phyloP scores from a whole-genome alignment of 1,284 basidiomycete genomes.

The Pulveroboletus sp. region DNA sequence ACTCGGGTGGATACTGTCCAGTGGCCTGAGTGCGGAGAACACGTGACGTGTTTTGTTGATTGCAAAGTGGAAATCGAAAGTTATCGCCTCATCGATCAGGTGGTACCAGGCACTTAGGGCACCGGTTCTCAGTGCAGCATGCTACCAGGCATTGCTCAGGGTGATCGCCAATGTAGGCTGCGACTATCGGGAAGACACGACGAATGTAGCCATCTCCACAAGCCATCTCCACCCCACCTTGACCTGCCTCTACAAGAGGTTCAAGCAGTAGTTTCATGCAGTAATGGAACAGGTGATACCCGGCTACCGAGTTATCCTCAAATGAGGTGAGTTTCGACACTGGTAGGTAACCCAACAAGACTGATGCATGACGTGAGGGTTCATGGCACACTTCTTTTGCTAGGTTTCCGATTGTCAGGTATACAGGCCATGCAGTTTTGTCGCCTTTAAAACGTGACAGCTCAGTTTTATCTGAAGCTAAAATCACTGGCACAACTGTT shows the following conservation, averaged over 20 bases:
- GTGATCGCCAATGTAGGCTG: not conserved
- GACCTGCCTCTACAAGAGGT: not conserved
- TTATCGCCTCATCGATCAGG: too few relatives aligned
- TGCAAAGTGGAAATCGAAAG: too few relatives aligned
- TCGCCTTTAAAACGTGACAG: constrained; percentile 18
- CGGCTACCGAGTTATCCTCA: not conserved
- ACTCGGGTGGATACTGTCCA: too few relatives aligned
- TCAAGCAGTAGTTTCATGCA: constrained; percentile 21
- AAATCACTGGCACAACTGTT: constrained; percentile 8
- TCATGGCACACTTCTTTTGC: constrained; percentile 8
- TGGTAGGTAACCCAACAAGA: constrained; percentile 25
- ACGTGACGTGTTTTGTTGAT: too few relatives aligned
- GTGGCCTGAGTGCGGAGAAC: too few relatives aligned
- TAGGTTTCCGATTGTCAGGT: constrained; percentile 21
- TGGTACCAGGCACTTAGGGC: constrained; percentile 3
- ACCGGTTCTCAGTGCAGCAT: constrained; percentile 13
- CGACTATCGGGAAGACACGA: constrained; percentile 9
- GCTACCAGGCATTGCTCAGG: constrained; percentile 13
- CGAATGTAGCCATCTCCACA: constrained; percentile 18
- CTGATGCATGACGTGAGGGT: not conserved
- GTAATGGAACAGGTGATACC: constrained; percentile 23
- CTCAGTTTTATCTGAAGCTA: constrained; percentile 13
- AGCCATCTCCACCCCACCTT: not conserved
- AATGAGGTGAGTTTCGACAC: constrained; percentile 8
- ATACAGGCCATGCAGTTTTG: constrained; percentile 23